Conservation (phyloP, 768 basidiomycete genomes). For the Leccinum uliginosum region DNA sequence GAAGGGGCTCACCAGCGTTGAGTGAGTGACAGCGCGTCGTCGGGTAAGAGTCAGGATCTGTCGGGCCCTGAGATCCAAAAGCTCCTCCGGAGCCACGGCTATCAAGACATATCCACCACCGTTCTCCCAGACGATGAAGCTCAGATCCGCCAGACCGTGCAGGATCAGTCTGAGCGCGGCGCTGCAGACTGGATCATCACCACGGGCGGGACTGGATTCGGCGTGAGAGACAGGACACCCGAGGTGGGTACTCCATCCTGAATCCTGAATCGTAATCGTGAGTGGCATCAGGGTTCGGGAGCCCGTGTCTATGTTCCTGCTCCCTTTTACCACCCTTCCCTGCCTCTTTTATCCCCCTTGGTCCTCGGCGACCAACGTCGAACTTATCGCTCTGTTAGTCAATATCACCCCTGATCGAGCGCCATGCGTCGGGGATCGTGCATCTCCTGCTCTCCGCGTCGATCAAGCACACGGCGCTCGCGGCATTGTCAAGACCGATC, state of each 20-base stretch:
- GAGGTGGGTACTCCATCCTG: slow-evolving; percentile 46
- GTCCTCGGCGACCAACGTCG: neutral
- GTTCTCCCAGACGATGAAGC: slow-evolving; percentile 67
- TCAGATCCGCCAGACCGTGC: slow-evolving; percentile 46
- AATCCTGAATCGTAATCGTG: neutral
- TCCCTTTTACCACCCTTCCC: neutral
- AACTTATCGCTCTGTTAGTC: slow-evolving; percentile 37
- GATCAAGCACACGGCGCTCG: slow-evolving; percentile 69
- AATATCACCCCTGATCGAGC: slow-evolving; percentile 58
- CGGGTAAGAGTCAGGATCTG: slow-evolving; percentile 46
- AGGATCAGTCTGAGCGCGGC: slow-evolving; percentile 40
- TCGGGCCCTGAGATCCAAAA: slow-evolving; percentile 63
- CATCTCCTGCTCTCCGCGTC: slow-evolving; percentile 70
- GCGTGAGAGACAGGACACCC: slow-evolving; percentile 74
- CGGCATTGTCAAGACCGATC: slow-evolving; percentile 78
- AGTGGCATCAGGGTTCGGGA: neutral
- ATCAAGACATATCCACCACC: slow-evolving; percentile 31
- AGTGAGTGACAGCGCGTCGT: slow-evolving; percentile 70
- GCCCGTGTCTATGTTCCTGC: neutral
- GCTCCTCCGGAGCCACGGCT: slow-evolving; percentile 39
- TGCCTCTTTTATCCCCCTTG: neutral
- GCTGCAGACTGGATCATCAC: slow-evolving; percentile 74
- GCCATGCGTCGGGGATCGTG: slow-evolving; percentile 65
- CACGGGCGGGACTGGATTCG: slow-evolving; percentile 87
- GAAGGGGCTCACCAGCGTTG: slow-evolving; percentile 1